Conservation (phyloP, 257 asterid genomes). For the Solanum lignicaule region DNA sequence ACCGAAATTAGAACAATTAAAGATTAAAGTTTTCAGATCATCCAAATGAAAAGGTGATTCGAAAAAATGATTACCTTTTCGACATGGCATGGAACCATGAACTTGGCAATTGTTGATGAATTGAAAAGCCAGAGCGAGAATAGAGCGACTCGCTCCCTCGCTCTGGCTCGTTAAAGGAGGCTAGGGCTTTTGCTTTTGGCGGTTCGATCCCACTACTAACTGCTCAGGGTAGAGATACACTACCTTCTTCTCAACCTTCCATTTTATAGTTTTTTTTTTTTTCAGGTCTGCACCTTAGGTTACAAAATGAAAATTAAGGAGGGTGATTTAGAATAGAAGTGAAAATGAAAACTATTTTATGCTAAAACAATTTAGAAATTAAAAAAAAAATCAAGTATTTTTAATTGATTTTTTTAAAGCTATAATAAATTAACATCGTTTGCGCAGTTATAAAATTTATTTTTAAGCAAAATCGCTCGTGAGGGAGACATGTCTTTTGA, state of each 20-base stretch:
- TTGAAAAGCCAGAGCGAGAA: slow-evolving; percentile 1
- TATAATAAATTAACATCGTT: no score
- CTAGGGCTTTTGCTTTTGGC: background rate
- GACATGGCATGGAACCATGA: background rate
- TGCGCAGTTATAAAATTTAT: no score
- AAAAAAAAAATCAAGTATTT: no score
- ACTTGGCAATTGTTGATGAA: background rate
- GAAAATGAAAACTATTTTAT: background rate
- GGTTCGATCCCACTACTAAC: background rate
- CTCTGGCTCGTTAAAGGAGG: background rate
- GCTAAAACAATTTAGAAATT: background rate
- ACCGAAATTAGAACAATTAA: background rate
- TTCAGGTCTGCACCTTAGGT: background rate
- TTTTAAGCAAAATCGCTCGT: no score
- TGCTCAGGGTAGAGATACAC: background rate
- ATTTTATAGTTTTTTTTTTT: background rate
- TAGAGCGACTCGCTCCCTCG: background rate
- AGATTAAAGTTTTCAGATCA: background rate
- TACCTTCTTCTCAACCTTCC: background rate
- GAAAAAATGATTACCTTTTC: background rate
- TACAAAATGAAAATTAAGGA: background rate
- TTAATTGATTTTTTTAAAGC: background rate
- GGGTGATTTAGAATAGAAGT: background rate
- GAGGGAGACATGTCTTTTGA: no score
- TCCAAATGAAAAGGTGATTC: background rate